Conservation (phyloP, 768 basidiomycete species). For the Gloeophyllum trabeum region DNA sequence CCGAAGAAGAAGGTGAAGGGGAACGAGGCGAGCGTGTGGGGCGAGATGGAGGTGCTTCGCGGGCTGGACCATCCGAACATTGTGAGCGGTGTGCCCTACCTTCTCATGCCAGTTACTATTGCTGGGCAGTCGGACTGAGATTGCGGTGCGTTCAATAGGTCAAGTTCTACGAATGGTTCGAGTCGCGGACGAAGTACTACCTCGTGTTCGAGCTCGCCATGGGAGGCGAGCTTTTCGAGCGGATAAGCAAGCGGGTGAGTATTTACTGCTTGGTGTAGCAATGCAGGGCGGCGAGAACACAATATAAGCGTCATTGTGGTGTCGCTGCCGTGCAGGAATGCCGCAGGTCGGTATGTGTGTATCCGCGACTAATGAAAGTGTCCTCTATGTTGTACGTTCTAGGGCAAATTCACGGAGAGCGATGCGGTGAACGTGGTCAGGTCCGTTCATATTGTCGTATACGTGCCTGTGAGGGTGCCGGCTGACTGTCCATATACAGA, state of each 20-base stretch:
- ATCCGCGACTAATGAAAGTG: no score
- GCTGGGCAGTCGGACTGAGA: no score
- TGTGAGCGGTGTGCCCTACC: constrained; percentile 30
- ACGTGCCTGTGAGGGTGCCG: background rate
- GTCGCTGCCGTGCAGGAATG: no score
- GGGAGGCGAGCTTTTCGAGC: constrained; percentile 91
- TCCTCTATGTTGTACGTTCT: no score
- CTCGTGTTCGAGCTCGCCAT: constrained; percentile 90
- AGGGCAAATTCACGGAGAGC: constrained; percentile 92
- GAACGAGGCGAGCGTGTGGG: constrained; percentile 80
- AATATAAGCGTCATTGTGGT: no score
- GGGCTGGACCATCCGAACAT: constrained; percentile 89
- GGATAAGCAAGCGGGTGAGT: constrained; percentile 65
- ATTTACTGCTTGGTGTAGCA: no score
- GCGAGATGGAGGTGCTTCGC: constrained; percentile 88
- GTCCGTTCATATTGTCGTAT: constrained; percentile 26
- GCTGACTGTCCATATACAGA: constrained; percentile 13
- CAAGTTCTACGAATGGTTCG: constrained; percentile 96
- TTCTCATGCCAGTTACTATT: background rate
- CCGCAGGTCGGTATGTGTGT: no score
- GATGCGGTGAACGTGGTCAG: constrained; percentile 74
- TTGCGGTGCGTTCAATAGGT: no score
- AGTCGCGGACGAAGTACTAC: constrained; percentile 88
- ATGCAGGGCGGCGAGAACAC: no score
- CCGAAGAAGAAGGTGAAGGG: constrained; percentile 93